Conservation (phyloP, 805 yeast species). For the Wickerhamiella brachini region DNA sequence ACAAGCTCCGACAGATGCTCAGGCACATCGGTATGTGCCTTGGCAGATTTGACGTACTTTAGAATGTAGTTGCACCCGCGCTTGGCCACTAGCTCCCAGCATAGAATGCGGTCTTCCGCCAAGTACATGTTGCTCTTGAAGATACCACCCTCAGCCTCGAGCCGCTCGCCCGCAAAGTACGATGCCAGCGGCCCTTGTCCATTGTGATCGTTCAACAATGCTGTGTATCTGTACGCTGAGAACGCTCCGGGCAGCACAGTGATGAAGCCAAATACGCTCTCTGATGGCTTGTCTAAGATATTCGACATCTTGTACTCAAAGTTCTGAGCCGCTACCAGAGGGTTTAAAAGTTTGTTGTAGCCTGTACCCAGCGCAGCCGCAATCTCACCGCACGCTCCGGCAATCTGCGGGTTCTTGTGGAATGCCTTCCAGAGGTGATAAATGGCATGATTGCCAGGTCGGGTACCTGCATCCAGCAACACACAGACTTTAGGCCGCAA, state of each 20-base stretch:
- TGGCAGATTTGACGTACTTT: conserved; percentile 82
- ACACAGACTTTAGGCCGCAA: conserved; percentile 84
- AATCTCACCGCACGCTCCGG: conserved; percentile 98
- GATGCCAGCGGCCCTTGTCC: conserved; percentile 87
- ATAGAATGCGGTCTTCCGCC: conserved; percentile 91
- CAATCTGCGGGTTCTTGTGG: conserved; percentile 90
- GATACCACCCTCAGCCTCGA: conserved; percentile 55
- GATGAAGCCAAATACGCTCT: conserved; percentile 83
- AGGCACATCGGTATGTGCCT: conserved; percentile 95
- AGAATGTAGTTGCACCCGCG: conserved; percentile 72
- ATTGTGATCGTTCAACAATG: conserved; percentile 61
- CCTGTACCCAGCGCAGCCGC: conserved; percentile 87
- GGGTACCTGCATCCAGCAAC: conserved; percentile 92
- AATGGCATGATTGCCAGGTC: conserved; percentile 75
- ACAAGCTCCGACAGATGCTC: conserved; percentile 89
- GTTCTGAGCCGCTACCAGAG: conserved; percentile 90
- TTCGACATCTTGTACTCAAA: conserved; percentile 97
- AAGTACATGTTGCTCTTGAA: conserved; percentile 94
- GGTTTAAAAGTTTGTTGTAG: conserved; percentile 70
- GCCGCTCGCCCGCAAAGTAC: conserved; percentile 77
- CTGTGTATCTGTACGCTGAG: conserved; percentile 85
- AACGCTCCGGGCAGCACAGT: conserved; percentile 92
- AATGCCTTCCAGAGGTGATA: conserved; percentile 97
- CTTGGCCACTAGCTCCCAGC: conserved; percentile 93
- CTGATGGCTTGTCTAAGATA: conserved; percentile 86